Conservation (phyloP, 495 filamentous ascomycete species). For the Daldinia grandis region DNA sequence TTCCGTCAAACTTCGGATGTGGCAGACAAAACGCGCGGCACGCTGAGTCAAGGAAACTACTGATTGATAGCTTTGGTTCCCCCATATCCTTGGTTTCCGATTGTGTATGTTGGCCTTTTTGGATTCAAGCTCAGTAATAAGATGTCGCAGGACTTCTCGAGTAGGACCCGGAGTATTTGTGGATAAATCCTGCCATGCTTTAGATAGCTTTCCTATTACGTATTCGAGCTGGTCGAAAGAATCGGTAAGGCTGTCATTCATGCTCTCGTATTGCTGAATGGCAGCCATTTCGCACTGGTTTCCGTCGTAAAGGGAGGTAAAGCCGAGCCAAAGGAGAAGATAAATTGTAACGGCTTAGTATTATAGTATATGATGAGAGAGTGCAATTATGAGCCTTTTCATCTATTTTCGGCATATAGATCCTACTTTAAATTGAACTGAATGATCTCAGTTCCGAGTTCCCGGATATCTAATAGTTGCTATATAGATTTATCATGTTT, state of each 20-base stretch:
- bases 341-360: too few species aligned
- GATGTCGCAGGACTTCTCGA: not conserved
- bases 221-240: not conserved
- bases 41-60: not conserved
- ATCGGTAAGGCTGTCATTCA: not conserved
- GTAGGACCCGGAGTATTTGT: not conserved
- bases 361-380: too few species aligned
- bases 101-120: not conserved
- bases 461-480: too few species aligned
- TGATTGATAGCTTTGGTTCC: not conserved
- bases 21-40: not conserved
- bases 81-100: not conserved
- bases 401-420: too few species aligned
- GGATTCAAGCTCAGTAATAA: not conserved
- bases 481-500: too few species aligned
- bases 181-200: not conserved
- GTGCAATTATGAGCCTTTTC: too few species aligned
- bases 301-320: too few species aligned
- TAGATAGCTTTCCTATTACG: not conserved
- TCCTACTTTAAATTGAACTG: too few species aligned
- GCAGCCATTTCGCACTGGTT: too few species aligned
- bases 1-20: not conserved
- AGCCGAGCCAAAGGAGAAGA: too few species aligned
- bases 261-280: not conserved
- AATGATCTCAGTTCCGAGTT: too few species aligned